Evolutionary conservation across 23 red algal genomes (phyloP).

Genomic region (Gracilaria gracilis): DNA sequence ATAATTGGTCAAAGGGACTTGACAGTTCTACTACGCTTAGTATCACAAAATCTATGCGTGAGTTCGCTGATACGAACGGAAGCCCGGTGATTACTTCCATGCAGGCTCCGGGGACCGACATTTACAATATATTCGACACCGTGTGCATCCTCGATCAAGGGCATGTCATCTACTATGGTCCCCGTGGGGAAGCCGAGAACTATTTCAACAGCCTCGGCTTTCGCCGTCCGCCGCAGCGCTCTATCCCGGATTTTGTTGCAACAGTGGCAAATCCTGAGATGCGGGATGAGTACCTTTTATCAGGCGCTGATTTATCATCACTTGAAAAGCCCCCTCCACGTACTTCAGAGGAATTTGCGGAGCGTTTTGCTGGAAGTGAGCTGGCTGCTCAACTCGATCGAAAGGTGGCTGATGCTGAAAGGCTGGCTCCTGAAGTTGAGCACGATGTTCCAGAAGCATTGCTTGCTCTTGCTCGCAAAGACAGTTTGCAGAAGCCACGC

Average conservation of each 20-base stretch:
- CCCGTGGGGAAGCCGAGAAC: slow-evolving; percentile 65
- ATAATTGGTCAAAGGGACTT: slow-evolving; percentile 87
- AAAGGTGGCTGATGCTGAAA: not conserved
- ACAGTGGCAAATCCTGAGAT: slow-evolving; percentile 76
- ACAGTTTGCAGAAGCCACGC: slow-evolving; percentile 50
- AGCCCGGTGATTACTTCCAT: slow-evolving; percentile 69
- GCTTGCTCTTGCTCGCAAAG: slow-evolving; percentile 18
- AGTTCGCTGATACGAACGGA: slow-evolving; percentile 51
- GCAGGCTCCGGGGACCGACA: slow-evolving; percentile 85
- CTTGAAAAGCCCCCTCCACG: not conserved
- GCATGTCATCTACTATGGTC: slow-evolving; percentile 88
- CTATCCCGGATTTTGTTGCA: slow-evolving; percentile 89
- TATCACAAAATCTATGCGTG: slow-evolving; percentile 70
- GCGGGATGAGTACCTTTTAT: slow-evolving; percentile 10
- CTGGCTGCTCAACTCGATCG: not conserved
- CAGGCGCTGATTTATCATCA: not conserved
- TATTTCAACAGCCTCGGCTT: slow-evolving; percentile 86
- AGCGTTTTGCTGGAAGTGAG: not conserved
- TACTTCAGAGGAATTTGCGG: not conserved
- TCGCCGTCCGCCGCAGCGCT: slow-evolving; percentile 76
- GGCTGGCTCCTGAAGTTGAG: not conserved
- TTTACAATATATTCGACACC: slow-evolving; percentile 89
- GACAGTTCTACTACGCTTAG: slow-evolving; percentile 85
- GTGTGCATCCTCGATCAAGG: slow-evolving; percentile 87
- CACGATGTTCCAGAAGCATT: not conserved